Evolutionary conservation across 495 filamentous ascomycete genomes (phyloP).

Genomic region (Parathielavia hyrcaniae): DNA sequence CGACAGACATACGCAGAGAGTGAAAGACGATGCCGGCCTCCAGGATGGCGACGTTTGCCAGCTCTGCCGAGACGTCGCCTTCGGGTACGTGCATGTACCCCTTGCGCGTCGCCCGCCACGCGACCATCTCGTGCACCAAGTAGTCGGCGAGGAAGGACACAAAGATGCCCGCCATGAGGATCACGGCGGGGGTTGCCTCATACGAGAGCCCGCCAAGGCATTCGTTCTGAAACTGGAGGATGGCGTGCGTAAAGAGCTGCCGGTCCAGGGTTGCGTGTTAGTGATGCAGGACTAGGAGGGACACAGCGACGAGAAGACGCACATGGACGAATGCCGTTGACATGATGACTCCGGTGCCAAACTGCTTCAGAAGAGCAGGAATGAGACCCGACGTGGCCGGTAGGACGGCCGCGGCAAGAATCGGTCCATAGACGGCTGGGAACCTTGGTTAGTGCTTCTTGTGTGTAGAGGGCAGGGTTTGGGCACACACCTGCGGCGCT

Average conservation of each 20-base stretch:
- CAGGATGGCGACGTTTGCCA: slow-evolving; percentile 55
- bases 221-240: slow-evolving; percentile 55
- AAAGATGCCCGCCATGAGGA: slow-evolving; percentile 61
- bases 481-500: slow-evolving; percentile 35
- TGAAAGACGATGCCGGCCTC: slow-evolving; percentile 67
- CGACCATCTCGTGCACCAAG: slow-evolving; percentile 47
- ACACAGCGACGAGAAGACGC: too few relatives aligned
- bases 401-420: too few relatives aligned
- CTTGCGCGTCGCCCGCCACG: slow-evolving; percentile 26
- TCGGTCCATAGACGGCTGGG: too few relatives aligned
- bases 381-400: too few relatives aligned
- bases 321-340: slow-evolving; percentile 66
- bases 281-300: too few relatives aligned
- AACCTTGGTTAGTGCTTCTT: too few relatives aligned
- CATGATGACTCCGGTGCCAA: slow-evolving; percentile 67
- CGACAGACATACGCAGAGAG: slow-evolving; percentile 48
- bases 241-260: slow-evolving; percentile 59
- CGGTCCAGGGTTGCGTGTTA: too few relatives aligned
- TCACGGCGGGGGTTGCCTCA: slow-evolving; percentile 54
- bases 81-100: too few relatives aligned
- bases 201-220: slow-evolving; percentile 56
- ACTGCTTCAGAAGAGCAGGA: slow-evolving; percentile 54
- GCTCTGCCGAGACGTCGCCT: slow-evolving; percentile 33
- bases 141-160: slow-evolving; percentile 57
- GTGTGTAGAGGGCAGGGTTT: too few relatives aligned